Evolutionary conservation across 805 yeast species (phyloP).

Genomic region (Wickerhamiella siamensis): DNA sequence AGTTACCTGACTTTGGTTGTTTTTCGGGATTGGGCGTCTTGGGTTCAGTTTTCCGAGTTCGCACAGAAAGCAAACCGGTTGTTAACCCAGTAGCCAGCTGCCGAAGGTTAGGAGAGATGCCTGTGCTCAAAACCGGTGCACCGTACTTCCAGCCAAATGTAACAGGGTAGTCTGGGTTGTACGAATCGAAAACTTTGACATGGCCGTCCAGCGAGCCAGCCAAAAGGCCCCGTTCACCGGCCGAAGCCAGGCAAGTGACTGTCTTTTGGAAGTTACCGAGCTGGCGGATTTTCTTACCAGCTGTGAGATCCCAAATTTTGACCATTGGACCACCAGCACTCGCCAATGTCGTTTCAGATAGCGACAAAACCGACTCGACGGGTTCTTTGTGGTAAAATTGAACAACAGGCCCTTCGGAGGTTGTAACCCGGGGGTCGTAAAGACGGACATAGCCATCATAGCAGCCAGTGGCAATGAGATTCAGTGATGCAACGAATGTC

Average conservation of each 20-base stretch:
- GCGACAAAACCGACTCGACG: slow-evolving; percentile 68
- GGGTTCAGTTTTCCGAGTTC: slow-evolving; percentile 67
- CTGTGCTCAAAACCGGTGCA: slow-evolving; percentile 80
- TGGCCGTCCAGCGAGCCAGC: slow-evolving; percentile 97
- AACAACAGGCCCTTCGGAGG: slow-evolving; percentile 37
- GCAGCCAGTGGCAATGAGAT: slow-evolving; percentile 80
- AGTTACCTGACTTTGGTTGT: slow-evolving; percentile 37
- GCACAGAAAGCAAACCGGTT: slow-evolving; percentile 73
- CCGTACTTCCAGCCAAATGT: slow-evolving; percentile 97
- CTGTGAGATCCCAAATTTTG: slow-evolving; percentile 82
- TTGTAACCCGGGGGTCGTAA: slow-evolving; percentile 58
- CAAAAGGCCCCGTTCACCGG: slow-evolving; percentile 63
- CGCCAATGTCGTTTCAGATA: slow-evolving; percentile 61
- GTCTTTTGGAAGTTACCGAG: slow-evolving; percentile 85
- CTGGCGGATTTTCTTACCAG: slow-evolving; percentile 56
- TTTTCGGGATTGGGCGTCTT: slow-evolving; percentile 25
- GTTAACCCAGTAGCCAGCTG: slow-evolving; percentile 88
- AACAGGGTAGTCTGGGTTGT: slow-evolving; percentile 55
- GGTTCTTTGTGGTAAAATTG: slow-evolving; percentile 64
- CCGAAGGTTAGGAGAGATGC: slow-evolving; percentile 72
- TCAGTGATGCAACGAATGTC: slow-evolving; percentile 58
- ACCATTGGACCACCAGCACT: slow-evolving; percentile 74
- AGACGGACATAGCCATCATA: slow-evolving; percentile 79
- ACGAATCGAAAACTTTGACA: slow-evolving; percentile 81
- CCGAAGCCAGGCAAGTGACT: slow-evolving; percentile 66